Base-by-base conservation (phyloP, 176 grass and related monocot genomes). In the Paspalum vaginatum region DNA sequence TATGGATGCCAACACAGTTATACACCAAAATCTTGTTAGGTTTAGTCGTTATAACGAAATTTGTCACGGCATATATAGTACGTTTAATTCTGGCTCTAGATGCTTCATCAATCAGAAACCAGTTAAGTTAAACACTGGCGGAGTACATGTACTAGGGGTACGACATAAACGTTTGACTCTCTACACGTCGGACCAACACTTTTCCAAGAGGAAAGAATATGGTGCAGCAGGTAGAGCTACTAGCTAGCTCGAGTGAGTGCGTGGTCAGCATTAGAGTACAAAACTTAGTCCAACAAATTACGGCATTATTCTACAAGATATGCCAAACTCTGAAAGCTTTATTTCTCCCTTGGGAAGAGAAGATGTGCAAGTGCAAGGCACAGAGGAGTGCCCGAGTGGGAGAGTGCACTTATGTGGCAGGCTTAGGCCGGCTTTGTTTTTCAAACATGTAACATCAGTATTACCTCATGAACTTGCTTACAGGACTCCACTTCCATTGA, bases 401-500 rank as follows among this genome's bases (percentile, higher is more conserved):
- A 32, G 32, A 32, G 38, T 24, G 59, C 59, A 72, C 47, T n/a
- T 74, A 70, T 62, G 42, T 72, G 54, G 46, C 71, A 47, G 39
- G 17, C 8, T 41, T 7, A 8, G 41, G n/a, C n/a, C n/a, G 54
- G 14, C 15, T 76, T 70, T 69, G 20, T 89, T 85, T 83, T 74
- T 27, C 77, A 81, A 79, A 63, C 47, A 63, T 62, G 87, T 89
- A 76, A 47, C 82, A 81, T 89, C 87, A 74, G 25, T 75, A 69
- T 85, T 80, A 76, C 81, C 77, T 85, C 70, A 85, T 32, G 87
- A 82, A 85, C 68, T 88, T 88, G 87, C 87, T 84, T 89, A 57
- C 77, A 85, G 69, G 87, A 32, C 77, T 85, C 69, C 48, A 41
- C 77, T 21, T 81, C 71, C 41, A 85, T 89, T 71, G 70, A 81